These are phyloP conservation scores for Penicillium corylophilum DNA, from an alignment of 2,329 filamentous ascomycete species.

Conservation along the genomic window DNA sequence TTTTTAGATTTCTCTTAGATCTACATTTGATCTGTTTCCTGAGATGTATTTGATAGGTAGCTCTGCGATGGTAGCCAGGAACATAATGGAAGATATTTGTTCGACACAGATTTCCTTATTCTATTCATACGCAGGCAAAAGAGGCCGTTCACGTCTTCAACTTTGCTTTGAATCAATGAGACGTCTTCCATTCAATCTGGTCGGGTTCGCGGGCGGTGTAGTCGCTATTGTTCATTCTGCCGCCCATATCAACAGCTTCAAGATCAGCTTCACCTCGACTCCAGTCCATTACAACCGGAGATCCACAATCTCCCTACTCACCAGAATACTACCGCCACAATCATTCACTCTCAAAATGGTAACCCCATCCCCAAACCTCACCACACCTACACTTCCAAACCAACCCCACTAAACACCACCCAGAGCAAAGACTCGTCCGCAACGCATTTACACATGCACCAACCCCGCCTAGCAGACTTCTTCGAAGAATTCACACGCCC, in stretches of 20 bases:
- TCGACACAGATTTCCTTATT: too few species aligned
- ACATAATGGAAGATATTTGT: too few species aligned
- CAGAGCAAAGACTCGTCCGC: constrained; percentile 53
- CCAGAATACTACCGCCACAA: neutral
- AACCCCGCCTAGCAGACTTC: constrained; percentile 49
- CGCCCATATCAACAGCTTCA: constrained; percentile 7
- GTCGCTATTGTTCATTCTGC: constrained; percentile 1
- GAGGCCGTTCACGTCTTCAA: too few species aligned
- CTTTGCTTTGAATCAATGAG: too few species aligned
- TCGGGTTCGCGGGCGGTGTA: too few species aligned
- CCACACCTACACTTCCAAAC: constrained; percentile 2
- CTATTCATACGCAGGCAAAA: too few species aligned
- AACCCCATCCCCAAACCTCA: neutral
- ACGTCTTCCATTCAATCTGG: too few species aligned
- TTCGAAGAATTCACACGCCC: constrained; percentile 53
- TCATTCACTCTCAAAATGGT: constrained; percentile 23
- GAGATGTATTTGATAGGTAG: neutral
- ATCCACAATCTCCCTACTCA: neutral
- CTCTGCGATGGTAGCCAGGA: neutral
- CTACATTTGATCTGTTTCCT: neutral
- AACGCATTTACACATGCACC: constrained; percentile 50
- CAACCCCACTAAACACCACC: constrained; percentile 1
- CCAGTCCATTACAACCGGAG: neutral
- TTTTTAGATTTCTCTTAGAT: neutral
- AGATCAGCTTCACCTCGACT: neutral